phyloP scores from a whole-genome alignment of 768 basidiomycete genomes.

The Cubamyces lactineus region DNA sequence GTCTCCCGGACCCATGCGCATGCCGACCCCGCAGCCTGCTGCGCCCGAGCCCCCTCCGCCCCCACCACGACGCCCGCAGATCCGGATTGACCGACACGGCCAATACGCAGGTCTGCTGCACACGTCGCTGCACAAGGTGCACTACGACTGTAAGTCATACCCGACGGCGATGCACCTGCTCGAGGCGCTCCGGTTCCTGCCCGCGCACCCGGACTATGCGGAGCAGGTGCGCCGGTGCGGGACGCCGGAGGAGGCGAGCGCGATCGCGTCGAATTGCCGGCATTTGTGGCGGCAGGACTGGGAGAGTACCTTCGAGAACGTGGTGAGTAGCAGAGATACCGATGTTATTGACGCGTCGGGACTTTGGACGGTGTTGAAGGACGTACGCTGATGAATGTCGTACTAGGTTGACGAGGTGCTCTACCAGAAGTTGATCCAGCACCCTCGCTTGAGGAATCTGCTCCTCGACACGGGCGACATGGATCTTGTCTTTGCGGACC shows the following conservation, averaged over 20 bases:
- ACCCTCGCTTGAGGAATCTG: constrained; percentile 55
- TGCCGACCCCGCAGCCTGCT: constrained; percentile 15
- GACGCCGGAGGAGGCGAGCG: constrained; percentile 44
- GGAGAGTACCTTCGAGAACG: constrained; percentile 49
- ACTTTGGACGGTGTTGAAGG: neutral
- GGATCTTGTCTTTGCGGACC: constrained; percentile 38
- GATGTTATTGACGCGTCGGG: neutral
- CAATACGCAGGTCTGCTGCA: constrained; percentile 58
- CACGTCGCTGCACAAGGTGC: constrained; percentile 64
- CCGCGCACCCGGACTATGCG: constrained; percentile 51
- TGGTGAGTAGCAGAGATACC: constrained; percentile 42
- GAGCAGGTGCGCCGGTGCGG: constrained; percentile 54
- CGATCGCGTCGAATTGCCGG: constrained; percentile 34
- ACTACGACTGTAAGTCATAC: constrained; percentile 57
- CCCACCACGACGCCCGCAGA: constrained; percentile 47
- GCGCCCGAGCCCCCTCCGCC: neutral
- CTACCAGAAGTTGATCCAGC: constrained; percentile 71
- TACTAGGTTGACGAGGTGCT: constrained; percentile 70
- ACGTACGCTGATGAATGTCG: neutral
- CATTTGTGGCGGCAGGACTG: constrained; percentile 57
- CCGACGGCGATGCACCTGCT: constrained; percentile 77
- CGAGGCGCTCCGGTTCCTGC: constrained; percentile 73
- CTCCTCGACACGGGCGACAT: constrained; percentile 58
- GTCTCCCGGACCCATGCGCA: constrained; percentile 18
- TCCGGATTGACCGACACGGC: constrained; percentile 27